A percentile compares a stretch with the other conserved stretches of the same genome.
Conservation (phyloP, 257 asterid genomes). For the Pogostemon cablin region DNA sequence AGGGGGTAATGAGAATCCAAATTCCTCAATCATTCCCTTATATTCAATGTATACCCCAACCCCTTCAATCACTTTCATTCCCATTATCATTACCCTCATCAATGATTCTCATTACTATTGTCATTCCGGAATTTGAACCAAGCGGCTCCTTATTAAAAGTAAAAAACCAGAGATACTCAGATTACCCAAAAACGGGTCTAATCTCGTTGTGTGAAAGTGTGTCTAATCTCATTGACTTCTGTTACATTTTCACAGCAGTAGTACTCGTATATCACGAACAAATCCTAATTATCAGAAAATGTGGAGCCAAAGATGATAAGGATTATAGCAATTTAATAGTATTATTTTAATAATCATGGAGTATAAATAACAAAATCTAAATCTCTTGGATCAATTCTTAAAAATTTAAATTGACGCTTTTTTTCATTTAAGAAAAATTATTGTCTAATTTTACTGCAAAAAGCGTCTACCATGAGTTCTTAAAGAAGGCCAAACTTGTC, state of each 20-base stretch:
- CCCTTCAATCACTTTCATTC: no score
- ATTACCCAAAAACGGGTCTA: neutral
- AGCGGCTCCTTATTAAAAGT: neutral
- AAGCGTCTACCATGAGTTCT: neutral
- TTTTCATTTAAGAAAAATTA: neutral
- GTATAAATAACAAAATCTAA: no score
- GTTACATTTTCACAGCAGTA: neutral
- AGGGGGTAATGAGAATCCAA: no score
- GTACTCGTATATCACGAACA: neutral
- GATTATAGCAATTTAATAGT: neutral
- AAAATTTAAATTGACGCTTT: neutral
- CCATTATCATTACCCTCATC: no score
- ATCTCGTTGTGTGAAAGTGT: neutral
- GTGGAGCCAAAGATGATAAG: neutral
- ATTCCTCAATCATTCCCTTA: no score
- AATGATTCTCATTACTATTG: no score
- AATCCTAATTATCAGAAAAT: neutral
- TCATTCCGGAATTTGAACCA: no score
- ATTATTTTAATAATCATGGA: no score
- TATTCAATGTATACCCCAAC: no score
- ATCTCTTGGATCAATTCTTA: neutral
- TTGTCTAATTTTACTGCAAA: conserved; percentile 3
- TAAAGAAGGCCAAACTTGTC: neutral
- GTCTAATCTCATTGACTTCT: neutral
- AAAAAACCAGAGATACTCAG: neutral